These are phyloP conservation scores for Chenopodium quinoa DNA, from an alignment of 148 eudicot genomes.

Conservation along the genomic window DNA sequence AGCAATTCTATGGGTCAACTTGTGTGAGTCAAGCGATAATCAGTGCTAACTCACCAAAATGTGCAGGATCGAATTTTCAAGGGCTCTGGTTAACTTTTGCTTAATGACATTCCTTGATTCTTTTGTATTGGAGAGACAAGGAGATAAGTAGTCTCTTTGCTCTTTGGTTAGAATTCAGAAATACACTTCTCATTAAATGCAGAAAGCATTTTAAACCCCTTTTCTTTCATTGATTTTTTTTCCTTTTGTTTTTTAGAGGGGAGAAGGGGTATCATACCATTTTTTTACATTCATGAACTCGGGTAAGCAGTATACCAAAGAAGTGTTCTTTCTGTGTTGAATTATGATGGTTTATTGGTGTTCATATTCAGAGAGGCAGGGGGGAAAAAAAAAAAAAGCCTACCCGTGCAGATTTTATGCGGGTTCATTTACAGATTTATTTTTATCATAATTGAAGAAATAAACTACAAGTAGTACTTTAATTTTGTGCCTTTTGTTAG, in stretches of 20 bases:
- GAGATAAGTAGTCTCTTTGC: constrained; percentile 13
- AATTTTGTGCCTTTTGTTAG: neutral
- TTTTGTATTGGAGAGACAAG: constrained; percentile 23
- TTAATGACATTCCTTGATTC: constrained; percentile 33
- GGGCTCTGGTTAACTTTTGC: constrained; percentile 22
- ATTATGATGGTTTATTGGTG: neutral
- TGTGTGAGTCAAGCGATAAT: neutral
- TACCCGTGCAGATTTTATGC: neutral
- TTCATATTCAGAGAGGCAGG: no score
- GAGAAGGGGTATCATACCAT: neutral
- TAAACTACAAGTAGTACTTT: neutral
- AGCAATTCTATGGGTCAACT: constrained; percentile 8
- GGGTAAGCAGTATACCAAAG: constrained; percentile 11
- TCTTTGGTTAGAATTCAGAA: constrained; percentile 8
- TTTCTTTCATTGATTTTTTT: neutral
- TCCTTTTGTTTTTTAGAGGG: neutral
- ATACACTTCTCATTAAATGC: neutral
- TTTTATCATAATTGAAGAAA: neutral
- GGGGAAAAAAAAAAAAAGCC: neutral
- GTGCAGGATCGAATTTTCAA: constrained; percentile 11
- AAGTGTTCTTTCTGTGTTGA: neutral
- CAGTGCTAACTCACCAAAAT: neutral
- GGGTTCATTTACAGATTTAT: neutral
- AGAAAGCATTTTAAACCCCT: neutral
- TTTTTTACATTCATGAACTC: constrained; percentile 11